Evolutionary conservation across 768 basidiomycete genomes (phyloP).

Genomic region (Pulveroboletus sp.): DNA sequence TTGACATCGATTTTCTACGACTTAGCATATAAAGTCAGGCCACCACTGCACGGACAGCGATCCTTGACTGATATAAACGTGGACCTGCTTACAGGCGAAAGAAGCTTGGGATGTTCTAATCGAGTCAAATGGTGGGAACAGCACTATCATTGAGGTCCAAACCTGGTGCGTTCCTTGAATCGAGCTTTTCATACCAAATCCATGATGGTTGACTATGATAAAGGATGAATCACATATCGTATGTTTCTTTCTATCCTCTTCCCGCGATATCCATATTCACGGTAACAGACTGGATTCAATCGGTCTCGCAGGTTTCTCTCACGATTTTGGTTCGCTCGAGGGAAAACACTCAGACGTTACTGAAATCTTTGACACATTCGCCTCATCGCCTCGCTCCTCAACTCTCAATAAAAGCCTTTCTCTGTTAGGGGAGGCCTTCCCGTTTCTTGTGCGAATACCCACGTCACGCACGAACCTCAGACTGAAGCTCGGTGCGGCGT

Average conservation of each 20-base stretch:
- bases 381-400: conserved; percentile 13
- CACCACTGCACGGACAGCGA: background rate
- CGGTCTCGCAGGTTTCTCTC: background rate
- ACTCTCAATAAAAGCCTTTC: conserved; percentile 27
- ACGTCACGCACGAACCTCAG: conserved; percentile 30
- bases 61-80: background rate
- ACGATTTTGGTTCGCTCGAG: conserved; percentile 31
- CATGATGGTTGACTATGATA: background rate
- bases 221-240: conserved; percentile 1
- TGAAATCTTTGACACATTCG: conserved; percentile 37
- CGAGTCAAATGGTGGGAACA: conserved; percentile 7
- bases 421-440: conserved; percentile 37
- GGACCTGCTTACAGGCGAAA: background rate
- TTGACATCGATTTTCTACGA: conserved; percentile 38
- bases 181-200: background rate
- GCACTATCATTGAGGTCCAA: conserved; percentile 34
- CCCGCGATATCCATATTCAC: background rate
- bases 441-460: conserved; percentile 34
- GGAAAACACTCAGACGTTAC: conserved; percentile 42
- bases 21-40: conserved; percentile 24
- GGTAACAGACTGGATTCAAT: background rate
- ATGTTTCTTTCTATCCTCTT: background rate
- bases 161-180: conserved; percentile 18
- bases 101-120: conserved; percentile 25
- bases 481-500: conserved; percentile 29